Base-by-base conservation (phyloP, 2,329 filamentous ascomycete genomes). In the Myriangium duriaei region DNA sequence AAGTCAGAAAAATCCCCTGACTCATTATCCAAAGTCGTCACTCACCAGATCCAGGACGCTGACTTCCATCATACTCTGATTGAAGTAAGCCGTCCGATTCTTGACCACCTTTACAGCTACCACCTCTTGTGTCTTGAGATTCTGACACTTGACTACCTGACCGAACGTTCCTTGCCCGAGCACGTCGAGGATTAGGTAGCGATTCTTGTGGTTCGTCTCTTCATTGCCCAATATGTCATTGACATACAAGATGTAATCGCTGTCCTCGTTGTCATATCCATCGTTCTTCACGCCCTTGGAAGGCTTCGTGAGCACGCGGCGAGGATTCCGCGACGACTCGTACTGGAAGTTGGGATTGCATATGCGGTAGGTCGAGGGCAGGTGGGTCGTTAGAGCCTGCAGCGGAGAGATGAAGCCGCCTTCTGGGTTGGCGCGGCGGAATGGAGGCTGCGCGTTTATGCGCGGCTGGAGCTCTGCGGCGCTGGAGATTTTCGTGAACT, bases 31-130 rank as follows among this genome's bases (percentile, higher is more conserved):
- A 26, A 26, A 26, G n/a, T 32, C 4, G 11, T 7, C 9, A 50
- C 74, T 41, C 69, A 92, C 85, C 69, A 98, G 58, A 60, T 98
- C 91, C 41, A 98, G 69, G 15, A 98, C 91, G 2, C 91, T 98
- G 19, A 98, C 91, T 58, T 98, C 91, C 91, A 98, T 98, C 91
- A 98, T 98, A 60, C 91, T 96, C 61, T 98, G 91, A 57, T 98
- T 98, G 67, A 98, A 98, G 60, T 98, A 98, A 26, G 91, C 91
- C 2, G 91, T 98, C 52, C 88, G 79, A 61, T 98, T 98, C 65
- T 98, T 98, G 65, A 98, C 91, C 39, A 98, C 91, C 64, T 98
- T 98, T 49, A 98, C 91, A 3, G 91, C 91, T 31, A 98, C 91
- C 28, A 98, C 91, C 62, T 98, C 91, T 58, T 95, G 87, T 1